Percentiles rank a stretch among this genome's conserved stretches.
phyloP scores from a whole-genome alignment of 2,329 filamentous ascomycete species.

The Neophaeococcomyces mojaviensis region DNA sequence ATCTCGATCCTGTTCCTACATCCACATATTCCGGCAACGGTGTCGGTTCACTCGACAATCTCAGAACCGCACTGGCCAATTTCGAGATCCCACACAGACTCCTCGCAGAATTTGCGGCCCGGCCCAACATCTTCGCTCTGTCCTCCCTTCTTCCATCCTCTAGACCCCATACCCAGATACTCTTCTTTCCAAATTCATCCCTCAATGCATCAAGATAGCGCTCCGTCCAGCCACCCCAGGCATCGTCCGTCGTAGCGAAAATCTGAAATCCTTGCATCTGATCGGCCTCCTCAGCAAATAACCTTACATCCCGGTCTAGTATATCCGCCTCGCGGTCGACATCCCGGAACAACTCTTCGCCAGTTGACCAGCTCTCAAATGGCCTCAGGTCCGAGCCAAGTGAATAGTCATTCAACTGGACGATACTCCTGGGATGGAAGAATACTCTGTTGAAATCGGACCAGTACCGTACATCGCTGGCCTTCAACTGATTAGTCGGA shows the following conservation, averaged over 20 bases:
- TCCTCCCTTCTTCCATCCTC: slow-evolving; percentile 54
- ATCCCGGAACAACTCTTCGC: slow-evolving; percentile 65
- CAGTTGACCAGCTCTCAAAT: slow-evolving; percentile 68
- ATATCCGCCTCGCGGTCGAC: slow-evolving; percentile 77
- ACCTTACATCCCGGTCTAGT: slow-evolving; percentile 79
- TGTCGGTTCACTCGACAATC: slow-evolving; percentile 57
- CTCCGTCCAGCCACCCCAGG: slow-evolving; percentile 71
- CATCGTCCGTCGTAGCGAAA: slow-evolving; percentile 64
- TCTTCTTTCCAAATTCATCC: slow-evolving; percentile 85
- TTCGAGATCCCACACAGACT: slow-evolving; percentile 61
- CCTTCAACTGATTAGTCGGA: slow-evolving; percentile 55
- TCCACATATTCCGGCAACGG: slow-evolving; percentile 50
- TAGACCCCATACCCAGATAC: slow-evolving; percentile 79
- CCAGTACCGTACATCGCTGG: slow-evolving; percentile 81
- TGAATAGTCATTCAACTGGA: slow-evolving; percentile 83
- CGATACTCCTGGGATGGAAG: slow-evolving; percentile 79
- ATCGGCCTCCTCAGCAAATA: slow-evolving; percentile 89
- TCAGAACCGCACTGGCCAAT: slow-evolving; percentile 70
- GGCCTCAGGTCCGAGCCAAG: slow-evolving; percentile 71
- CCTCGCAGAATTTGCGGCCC: slow-evolving; percentile 66
- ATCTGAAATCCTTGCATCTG: slow-evolving; percentile 82
- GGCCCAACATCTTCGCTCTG: slow-evolving; percentile 34
- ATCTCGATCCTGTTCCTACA: slow-evolving; percentile 58
- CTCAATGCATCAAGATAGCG: slow-evolving; percentile 68
- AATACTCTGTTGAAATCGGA: slow-evolving; percentile 91